phyloP scores from a whole-genome alignment of 441 rosid genomes.

The Arabidopsis lyrata region DNA sequence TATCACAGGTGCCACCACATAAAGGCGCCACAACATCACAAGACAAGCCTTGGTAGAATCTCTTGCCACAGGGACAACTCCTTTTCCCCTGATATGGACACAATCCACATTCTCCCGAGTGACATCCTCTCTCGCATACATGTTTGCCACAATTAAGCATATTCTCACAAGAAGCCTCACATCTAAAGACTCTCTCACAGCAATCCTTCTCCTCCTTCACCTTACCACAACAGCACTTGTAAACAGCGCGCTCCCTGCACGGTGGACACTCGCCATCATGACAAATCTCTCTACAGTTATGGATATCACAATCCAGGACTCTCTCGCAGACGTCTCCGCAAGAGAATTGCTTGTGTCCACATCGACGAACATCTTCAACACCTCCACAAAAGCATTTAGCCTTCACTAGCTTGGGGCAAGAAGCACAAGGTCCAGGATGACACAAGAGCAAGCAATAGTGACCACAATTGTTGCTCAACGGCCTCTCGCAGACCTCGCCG shows the following conservation, averaged over 20 bases:
- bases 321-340: conserved; percentile 59
- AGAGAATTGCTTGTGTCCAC: conserved; percentile 72
- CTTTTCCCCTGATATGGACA: conserved; percentile 88
- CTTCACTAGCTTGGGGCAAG: conserved; percentile 79
- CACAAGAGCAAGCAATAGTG: conserved; percentile 82
- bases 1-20: conserved; percentile 89
- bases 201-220: conserved; percentile 73
- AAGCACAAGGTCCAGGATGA: conserved; percentile 92
- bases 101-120: conserved; percentile 72
- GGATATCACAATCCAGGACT: conserved; percentile 63
- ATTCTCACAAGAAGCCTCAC: conserved; percentile 71
- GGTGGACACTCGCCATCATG: conserved; percentile 83
- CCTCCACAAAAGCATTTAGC: conserved; percentile 70
- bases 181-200: conserved; percentile 69
- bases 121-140: conserved; percentile 82
- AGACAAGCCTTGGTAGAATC: conserved; percentile 71
- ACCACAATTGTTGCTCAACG: conserved; percentile 70
- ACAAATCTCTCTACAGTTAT: conserved; percentile 66
- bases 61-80: conserved; percentile 90
- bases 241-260: conserved; percentile 64
- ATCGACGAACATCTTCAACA: conserved; percentile 71
- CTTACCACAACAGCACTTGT: conserved; percentile 67
- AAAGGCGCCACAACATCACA: conserved; percentile 77
- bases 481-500: conserved; percentile 76
- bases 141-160: conserved; percentile 75